Percentiles rank a stretch among this genome's conserved stretches.
These are phyloP conservation scores for Camelina neglecta DNA, from an alignment of 345 rosid species.

Conservation along the genomic window DNA sequence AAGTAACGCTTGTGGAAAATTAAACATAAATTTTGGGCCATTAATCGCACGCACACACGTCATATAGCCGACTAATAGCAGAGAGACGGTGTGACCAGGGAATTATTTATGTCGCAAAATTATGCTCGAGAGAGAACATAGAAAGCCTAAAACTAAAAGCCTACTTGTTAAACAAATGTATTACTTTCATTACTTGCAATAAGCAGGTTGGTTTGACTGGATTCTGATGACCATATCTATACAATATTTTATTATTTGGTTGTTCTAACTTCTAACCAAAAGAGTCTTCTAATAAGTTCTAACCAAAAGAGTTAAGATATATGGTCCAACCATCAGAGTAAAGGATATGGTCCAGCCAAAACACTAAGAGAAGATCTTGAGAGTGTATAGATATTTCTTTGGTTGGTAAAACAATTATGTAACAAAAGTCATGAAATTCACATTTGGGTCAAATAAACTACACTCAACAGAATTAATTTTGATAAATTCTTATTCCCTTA, in stretches of 20 bases:
- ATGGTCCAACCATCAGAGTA: constrained; percentile 40
- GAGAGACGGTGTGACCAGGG: too few relatives aligned
- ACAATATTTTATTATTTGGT: constrained; percentile 18
- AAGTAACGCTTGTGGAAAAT: too few relatives aligned
- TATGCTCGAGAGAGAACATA: too few relatives aligned
- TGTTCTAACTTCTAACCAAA: constrained; percentile 36
- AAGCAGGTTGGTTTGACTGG: not conserved
- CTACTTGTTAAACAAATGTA: too few relatives aligned
- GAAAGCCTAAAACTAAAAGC: too few relatives aligned
- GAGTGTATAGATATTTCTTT: constrained; percentile 33
- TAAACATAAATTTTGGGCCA: too few relatives aligned
- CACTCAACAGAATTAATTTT: not conserved
- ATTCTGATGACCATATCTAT: not conserved
- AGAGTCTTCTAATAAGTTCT: constrained; percentile 19
- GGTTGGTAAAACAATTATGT: constrained; percentile 36
- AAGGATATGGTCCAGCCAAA: constrained; percentile 42
- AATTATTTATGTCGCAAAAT: too few relatives aligned
- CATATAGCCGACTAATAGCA: too few relatives aligned
- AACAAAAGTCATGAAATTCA: constrained; percentile 38
- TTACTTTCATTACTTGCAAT: not conserved
- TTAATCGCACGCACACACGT: too few relatives aligned
- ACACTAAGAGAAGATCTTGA: constrained; percentile 28
- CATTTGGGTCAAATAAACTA: constrained; percentile 34
- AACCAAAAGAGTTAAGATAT: constrained; percentile 34
- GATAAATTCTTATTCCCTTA: not conserved